Percentiles rank a stretch among this genome's conserved stretches.
Evolutionary conservation across 2,329 filamentous ascomycete genomes (phyloP).

Genomic region (Dendryphion nanum): DNA sequence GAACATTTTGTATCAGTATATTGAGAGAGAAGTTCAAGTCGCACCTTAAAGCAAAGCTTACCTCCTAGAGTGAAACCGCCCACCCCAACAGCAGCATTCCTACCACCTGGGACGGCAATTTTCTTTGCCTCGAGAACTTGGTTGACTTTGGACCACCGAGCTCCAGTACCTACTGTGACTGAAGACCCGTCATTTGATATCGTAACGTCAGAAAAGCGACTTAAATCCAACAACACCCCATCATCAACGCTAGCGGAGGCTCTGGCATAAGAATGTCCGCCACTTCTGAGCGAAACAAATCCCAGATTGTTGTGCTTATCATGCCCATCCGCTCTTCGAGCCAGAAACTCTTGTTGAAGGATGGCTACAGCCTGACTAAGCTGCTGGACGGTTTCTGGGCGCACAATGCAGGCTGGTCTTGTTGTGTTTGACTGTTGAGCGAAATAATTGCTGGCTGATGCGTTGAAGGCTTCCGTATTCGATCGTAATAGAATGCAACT

Average conservation of each 20-base stretch:
- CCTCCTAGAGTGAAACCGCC: conserved; percentile 31
- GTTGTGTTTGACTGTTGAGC: conserved; percentile 4
- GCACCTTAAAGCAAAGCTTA: conserved; percentile 1
- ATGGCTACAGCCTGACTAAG: conserved; percentile 4
- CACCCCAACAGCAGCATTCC: conserved; percentile 27
- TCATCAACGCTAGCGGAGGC: conserved; percentile 5
- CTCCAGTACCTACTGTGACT: conserved; percentile 17
- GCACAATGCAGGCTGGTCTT: conserved; percentile 3
- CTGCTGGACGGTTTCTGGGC: conserved; percentile 4
- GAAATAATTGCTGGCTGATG: conserved; percentile 4
- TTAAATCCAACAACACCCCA: conserved; percentile 5
- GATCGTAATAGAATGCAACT: conserved; percentile 3
- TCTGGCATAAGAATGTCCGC: conserved; percentile 3
- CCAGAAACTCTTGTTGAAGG: conserved; percentile 5
- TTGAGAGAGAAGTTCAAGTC: not conserved
- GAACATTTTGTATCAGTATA: not conserved
- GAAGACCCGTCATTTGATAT: conserved; percentile 5
- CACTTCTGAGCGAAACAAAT: conserved; percentile 3
- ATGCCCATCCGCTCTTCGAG: conserved; percentile 1
- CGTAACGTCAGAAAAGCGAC: conserved; percentile 3
- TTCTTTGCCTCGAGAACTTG: conserved; percentile 12
- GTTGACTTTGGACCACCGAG: conserved; percentile 18
- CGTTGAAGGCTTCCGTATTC: conserved; percentile 4
- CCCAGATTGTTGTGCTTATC: conserved; percentile 1
- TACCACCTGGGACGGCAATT: conserved; percentile 20